A percentile compares a stretch with the other conserved stretches of the same genome.
These are phyloP conservation scores for Erysimum cheiri DNA, from an alignment of 441 rosid genomes.

Conservation along the genomic window DNA sequence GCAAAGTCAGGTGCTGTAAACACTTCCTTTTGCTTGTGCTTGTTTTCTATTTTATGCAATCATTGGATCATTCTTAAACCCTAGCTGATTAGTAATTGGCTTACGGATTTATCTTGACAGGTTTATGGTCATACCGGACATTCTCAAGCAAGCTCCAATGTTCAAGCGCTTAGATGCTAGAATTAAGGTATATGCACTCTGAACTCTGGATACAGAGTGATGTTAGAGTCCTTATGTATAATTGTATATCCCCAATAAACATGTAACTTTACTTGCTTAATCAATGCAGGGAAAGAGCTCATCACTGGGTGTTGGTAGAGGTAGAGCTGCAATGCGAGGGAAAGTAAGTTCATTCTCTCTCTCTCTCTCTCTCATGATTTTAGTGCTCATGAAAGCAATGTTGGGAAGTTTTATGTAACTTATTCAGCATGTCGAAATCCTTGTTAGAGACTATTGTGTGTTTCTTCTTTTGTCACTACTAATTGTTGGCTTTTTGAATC, in stretches of 20 bases:
- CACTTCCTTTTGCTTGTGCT: constrained; percentile 22
- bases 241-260: neutral
- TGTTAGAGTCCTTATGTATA: constrained; percentile 11
- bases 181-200: constrained; percentile 65
- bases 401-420: constrained; percentile 5
- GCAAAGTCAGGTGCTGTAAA: constrained; percentile 87
- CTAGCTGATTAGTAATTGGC: constrained; percentile 18
- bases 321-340: constrained; percentile 98
- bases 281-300: constrained; percentile 91
- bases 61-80: constrained; percentile 11
- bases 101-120: constrained; percentile 48
- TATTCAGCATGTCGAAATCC: neutral
- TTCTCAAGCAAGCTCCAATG: constrained; percentile 99
- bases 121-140: constrained; percentile 99
- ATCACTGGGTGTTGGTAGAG: constrained; percentile 96
- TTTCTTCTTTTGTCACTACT: constrained; percentile 12
- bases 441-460: constrained; percentile 2
- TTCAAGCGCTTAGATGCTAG: constrained; percentile 96
- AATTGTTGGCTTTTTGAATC: constrained; percentile 16
- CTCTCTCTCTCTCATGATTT: neutral
- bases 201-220: constrained; percentile 14
- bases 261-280: constrained; percentile 15
- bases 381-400: constrained; percentile 8
- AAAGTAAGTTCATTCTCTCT: constrained; percentile 61
- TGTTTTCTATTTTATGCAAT: neutral